Evolutionary conservation across 805 yeast species (phyloP), one percentile per base, ranked within the genome.

Genomic region (Monosporozyma yasuniensis): DNA sequence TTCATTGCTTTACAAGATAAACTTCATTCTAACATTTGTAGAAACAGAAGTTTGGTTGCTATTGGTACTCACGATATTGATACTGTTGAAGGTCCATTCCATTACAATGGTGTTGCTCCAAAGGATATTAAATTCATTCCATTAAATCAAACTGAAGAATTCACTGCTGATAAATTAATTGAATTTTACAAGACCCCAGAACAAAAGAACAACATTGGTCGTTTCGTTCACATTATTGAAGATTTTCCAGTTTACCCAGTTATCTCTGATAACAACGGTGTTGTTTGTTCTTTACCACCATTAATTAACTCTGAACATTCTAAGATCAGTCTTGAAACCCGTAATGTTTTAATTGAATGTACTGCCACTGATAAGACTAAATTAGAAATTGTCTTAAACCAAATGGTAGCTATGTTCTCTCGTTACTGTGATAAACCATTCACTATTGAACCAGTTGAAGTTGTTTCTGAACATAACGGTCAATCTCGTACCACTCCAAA

Each of bases 11-110:
- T 93, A 61, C 99, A 93, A 72, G 99, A 93, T 69, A 93, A 93
- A 70, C 76, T 93, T 58, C 99, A 93, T 72, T 75, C 95, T 54
- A 93, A 93, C 68, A 74, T 93, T 63, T 91, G 99, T 71, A 91
- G 99, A 75, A 87, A 91, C 71, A 87, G 99, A 78, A 84, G 96
- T 32, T 78, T 93, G 59, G 99, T 93, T 50, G 98, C 99, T 47
- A 89, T 91, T 77, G 99, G 99, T 61, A 93, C 99, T 48, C 99
- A 93, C 65, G 98, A 93, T 69, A 75, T 84, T 54, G 95, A 87
- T 67, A 79, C 84, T 45, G 71, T 91, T 57, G 66, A 77, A 38
- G 85, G 87, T 25, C 95, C 96, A 52, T 88, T 93, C 72, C 79
- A 87, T 49, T 93, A 88, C 73, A 87, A 84, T 64, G 97, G 93